Base-by-base conservation (phyloP, 2,329 filamentous ascomycete genomes). In the Samsoniella hepiali region DNA sequence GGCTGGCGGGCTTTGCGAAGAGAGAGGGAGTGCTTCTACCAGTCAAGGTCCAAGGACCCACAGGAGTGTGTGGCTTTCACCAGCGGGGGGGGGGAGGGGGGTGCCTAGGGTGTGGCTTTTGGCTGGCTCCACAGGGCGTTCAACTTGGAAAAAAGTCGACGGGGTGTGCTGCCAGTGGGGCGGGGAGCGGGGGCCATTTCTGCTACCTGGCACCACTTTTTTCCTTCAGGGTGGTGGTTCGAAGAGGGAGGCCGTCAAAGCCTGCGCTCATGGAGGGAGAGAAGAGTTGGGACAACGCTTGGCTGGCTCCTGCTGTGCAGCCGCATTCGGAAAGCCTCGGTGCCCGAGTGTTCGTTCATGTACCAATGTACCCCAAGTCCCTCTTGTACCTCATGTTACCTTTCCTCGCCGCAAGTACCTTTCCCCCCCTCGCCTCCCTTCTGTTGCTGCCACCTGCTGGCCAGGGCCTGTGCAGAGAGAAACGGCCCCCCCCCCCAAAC, bases 161-260 rank as follows among this genome's bases (percentile, higher is more conserved):
- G n/a, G 53, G n/a, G 53, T 17, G 36, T 31, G 53, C 29, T 53
- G 22, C 50, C 32, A 36, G 17, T 22, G 22, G 22, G 1, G 22
- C 22, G 22, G 22, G 22, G 22, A 22, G 22, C 22, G 22, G 22
- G 22, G 22, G 22, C 22, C 22, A 22, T 34, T 15, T 34, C 49
- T 51, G 49, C 49, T 51, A 51, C 49, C 49, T 51, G 15, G 22
- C 29, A 50, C 49, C 49, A 34, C 31, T 51, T 51, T 51, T 51
- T 32, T 31, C 22, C 22, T 22, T 34, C 49, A 51, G 44, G 40
- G 40, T 42, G 11, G 22, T 22, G 22, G 22, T 22, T 22, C 22
- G 22, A 7, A 3, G 44, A 45, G 44, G 44, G 17, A 45, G 34
- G 44, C 44, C 44, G 44, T 45, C 44, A 45, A 45, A 6, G 47